Evolutionary conservation across 805 yeast genomes (phyloP), one percentile per base, ranked within the genome.

Genomic region (Debaryomyces prosopidis): DNA sequence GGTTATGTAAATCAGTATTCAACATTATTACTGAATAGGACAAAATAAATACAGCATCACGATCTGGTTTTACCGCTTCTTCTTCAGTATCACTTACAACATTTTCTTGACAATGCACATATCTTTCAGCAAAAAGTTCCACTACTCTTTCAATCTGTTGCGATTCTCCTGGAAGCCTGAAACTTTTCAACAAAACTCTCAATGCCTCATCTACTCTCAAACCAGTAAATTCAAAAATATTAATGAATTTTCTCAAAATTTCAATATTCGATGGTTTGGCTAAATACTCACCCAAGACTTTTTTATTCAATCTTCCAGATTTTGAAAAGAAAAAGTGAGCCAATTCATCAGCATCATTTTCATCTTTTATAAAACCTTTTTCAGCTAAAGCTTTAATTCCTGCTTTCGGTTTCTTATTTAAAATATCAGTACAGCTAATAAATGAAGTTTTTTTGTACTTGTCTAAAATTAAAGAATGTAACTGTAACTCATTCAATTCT

Each of bases 81-180:
- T 79, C 72, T 53, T 66, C 71, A 2, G 46, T 53, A 4, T 45
- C 52, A 37, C 51, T 57, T 3, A 23, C 38, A 7, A 41, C 49
- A 5, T 47, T 47, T 10, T 43, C 51, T 57, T 85, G 89, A 46
- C 86, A 82, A 15, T 71, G 73, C 11, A 88, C 87, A 65, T 89
- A 94, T 47, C 87, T 80, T 35, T 82, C 84, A 2, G 96, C 90
- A 65, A 94, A 94, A 5, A 81, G 73, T 57, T 92, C 97, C 23
- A 94, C 85, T 12, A 92, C 81, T 57, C 97, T 78, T 63, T 94
- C 99, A 61, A 94, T 94, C 63, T 89, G 97, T 59, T 90, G 98
- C 0, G 97, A 87, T 67, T 94, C 99, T 48, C 99, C 99, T 1
- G 98, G 98, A 40, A 94, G 75, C 63, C 99, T 80, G 60, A 94